phyloP scores from a whole-genome alignment of 495 filamentous ascomycete genomes.

The Echria macrotheca region DNA sequence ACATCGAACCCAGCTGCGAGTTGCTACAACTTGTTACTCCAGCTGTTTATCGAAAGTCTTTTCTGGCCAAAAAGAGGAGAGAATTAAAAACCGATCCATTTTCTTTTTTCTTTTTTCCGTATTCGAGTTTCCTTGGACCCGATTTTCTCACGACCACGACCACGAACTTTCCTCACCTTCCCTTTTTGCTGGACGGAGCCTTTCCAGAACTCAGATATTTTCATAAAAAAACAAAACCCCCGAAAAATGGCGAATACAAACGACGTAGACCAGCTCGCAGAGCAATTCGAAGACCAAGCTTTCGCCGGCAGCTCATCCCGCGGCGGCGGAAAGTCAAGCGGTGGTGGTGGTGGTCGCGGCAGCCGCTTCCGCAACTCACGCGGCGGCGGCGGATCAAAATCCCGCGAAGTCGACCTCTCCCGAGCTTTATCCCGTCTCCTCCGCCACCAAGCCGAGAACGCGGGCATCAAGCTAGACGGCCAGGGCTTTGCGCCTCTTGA shows the following conservation, averaged over 20 bases:
- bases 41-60: too few species aligned
- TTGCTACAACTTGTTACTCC: too few species aligned
- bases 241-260: too few species aligned
- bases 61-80: too few species aligned
- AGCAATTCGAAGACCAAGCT: not conserved
- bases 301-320: not conserved
- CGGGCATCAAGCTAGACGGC: constrained; percentile 66
- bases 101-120: too few species aligned
- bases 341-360: not conserved
- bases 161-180: too few species aligned
- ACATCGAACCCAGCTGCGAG: too few species aligned
- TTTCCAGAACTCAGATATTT: not conserved
- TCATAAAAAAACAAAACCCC: not conserved
- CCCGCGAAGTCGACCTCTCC: constrained; percentile 63
- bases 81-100: too few species aligned
- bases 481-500: constrained; percentile 77
- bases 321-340: too few species aligned
- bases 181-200: not conserved
- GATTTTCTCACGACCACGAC: too few species aligned
- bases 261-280: not conserved
- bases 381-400: constrained; percentile 26
- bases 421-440: constrained; percentile 76
- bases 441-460: constrained; percentile 75
- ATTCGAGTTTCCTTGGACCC: too few species aligned
- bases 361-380: constrained; percentile 9